A percentile compares a stretch with the other conserved stretches of the same genome.
phyloP scores from a whole-genome alignment of 2,329 filamentous ascomycete genomes.

The Trichoderma guizhouense region DNA sequence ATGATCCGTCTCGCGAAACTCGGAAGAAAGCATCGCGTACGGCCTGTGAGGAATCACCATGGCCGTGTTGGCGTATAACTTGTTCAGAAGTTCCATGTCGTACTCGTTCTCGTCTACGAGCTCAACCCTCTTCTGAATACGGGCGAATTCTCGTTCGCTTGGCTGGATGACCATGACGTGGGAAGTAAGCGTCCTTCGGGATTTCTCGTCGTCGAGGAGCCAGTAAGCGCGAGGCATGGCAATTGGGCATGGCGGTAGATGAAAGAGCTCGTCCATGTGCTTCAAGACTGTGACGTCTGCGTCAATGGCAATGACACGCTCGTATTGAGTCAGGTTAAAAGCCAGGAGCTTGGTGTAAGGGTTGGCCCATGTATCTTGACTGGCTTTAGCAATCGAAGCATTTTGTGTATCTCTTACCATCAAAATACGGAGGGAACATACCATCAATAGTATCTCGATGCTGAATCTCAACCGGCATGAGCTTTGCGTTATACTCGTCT shows the following conservation, averaged over 20 bases:
- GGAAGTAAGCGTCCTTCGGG: conserved; percentile 51
- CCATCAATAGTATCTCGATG: conserved; percentile 32
- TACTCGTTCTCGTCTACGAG: conserved; percentile 39
- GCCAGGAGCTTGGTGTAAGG: conserved; percentile 66
- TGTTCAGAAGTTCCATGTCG: conserved; percentile 67
- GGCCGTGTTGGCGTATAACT: conserved; percentile 55
- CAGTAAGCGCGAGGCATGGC: conserved; percentile 73
- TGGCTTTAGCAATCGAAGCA: not conserved
- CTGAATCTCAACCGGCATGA: conserved; percentile 42
- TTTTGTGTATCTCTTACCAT: not conserved
- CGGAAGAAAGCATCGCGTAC: conserved; percentile 59
- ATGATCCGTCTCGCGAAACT: conserved; percentile 55
- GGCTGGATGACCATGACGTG: conserved; percentile 59
- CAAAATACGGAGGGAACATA: not conserved
- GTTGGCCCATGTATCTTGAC: conserved; percentile 54
- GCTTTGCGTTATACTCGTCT: conserved; percentile 43
- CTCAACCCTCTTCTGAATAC: conserved; percentile 30
- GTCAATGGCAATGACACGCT: conserved; percentile 48
- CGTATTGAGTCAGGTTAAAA: conserved; percentile 63
- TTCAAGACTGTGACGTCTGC: conserved; percentile 63
- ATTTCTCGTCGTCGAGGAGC: conserved; percentile 47
- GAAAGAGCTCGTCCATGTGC: conserved; percentile 68
- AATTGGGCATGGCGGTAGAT: conserved; percentile 56
- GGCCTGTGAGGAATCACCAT: conserved; percentile 62
- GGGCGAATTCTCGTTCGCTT: conserved; percentile 46